Evolutionary conservation across 192 early-diverging fungal species (phyloP), one percentile per base, ranked within the genome.

Genomic region (Umbelopsis sp.): DNA sequence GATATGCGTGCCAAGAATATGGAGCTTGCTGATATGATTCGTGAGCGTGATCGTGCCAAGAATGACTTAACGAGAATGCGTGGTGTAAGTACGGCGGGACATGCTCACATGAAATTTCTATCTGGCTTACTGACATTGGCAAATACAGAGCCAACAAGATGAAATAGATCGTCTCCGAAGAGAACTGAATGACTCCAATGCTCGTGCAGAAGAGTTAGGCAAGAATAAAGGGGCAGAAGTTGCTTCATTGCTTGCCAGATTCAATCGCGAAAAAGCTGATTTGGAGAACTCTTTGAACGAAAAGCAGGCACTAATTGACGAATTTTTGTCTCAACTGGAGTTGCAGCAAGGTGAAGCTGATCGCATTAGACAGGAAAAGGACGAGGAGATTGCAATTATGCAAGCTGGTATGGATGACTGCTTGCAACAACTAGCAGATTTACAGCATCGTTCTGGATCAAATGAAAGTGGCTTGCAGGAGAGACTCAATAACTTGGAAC

Each of bases 1-100:
- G 90, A 91, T 65, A 79, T 80, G 73, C 71, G 85, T 74, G 83
- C 87, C 78, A 93, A 91, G 82, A 92, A 92, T 74, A 72, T 89
- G 37, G 91, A 93, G 77, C 75, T 91, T 51, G 89, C 93, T 10
- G 94, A 97, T 71, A 92, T 95, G 83, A 92, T 98, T 71, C 90
- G 95, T 50, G 94, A 97, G 78, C 88, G 94, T 65, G 93, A 96
- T 80, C 89, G 90, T 66, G 87, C 94, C 50, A 84, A 87, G 69
- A 90, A 91, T 44, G 93, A 97, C 64, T 79, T 94, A 18, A 88
- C 92, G 74, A 87, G 93, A 48, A 70, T 95, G 70, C 88, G 91
- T 8, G 74, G 74, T 46, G 78, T 80, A 72, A 75, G 74, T 46
- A 64, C 20, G 49, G 4, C 33, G n/a, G 49, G 23, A 68, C 44